Base-by-base conservation (phyloP, 1,284 basidiomycete genomes). In the Rhizoctonia solani region DNA sequence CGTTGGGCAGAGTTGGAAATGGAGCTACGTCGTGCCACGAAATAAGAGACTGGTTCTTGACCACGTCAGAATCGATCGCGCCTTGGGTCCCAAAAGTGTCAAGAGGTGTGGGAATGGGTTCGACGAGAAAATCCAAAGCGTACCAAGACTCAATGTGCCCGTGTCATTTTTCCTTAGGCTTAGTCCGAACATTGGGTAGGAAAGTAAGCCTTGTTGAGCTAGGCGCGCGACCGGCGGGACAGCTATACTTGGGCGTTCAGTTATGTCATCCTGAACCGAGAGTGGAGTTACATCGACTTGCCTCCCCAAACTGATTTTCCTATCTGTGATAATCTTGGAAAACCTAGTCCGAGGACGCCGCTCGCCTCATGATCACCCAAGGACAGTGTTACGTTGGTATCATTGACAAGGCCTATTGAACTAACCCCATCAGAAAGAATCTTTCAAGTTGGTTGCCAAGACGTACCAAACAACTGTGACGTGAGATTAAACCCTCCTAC, bases 161-260 rank as follows among this genome's bases (percentile, higher is more conserved):
- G 79, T 81, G 1, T 77, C 74, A 72, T 87, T 84, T 47, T 80
- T 78, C 0, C 84, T 83, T 69, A 92, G 77, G 71, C 81, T 85
- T 32, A 92, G 71, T 19, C 87, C 88, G 72, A 91, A 90, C 8
- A 92, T 73, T 0, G 89, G 89, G 74, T 90, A 92, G 46, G 85
- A 82, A 49, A 92, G 76, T 32, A 81, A 75, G 13, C 88, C 89
- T 71, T 83, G 79, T 68, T 87, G 80, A 13, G 86, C 83, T 59
- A 91, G 77, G 19, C 77, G 81, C 1, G 82, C 78, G 52, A 91
- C 81, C 76, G 89, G 86, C 0, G 89, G 87, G 0, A 83, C 82
- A 1, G 86, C 89, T 67, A 58, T 9, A 19, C 6, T 27, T 3
- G 25, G 1, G 16, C 6, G 19, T 47, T 59, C 3, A 32, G 32